These are phyloP conservation scores for Solanum chacoense DNA, from an alignment of 305 asterid species.

Conservation along the genomic window DNA sequence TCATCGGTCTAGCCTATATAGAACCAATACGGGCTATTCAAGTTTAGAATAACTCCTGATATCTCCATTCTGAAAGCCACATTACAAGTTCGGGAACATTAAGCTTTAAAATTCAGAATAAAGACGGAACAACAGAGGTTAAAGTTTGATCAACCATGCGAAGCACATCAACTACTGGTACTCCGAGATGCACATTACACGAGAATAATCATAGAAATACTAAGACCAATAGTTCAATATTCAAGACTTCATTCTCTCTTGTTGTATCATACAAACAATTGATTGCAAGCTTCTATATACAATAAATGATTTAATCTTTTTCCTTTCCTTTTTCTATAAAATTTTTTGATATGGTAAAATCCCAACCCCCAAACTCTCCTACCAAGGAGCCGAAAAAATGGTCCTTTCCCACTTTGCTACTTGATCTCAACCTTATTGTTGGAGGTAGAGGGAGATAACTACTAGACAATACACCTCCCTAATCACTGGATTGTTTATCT, in stretches of 20 bases:
- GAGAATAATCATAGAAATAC: not conserved
- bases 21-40: not conserved
- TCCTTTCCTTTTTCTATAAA: not conserved
- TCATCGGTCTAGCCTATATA: not conserved
- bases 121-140: not conserved
- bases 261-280: not conserved
- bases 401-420: not conserved
- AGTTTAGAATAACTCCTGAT: not conserved
- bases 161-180: not conserved
- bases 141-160: not conserved
- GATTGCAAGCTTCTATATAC: not conserved
- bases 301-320: not conserved
- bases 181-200: not conserved
- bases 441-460: not conserved
- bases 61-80: not conserved
- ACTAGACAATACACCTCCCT: not conserved
- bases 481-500: not conserved
- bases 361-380: not conserved
- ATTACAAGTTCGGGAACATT: not conserved
- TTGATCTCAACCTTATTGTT: not conserved
- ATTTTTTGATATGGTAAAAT: not conserved
- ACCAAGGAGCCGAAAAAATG: not conserved
- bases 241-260: not conserved
- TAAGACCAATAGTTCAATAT: not conserved
- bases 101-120: not conserved